Evolutionary conservation across 1,284 basidiomycete species (phyloP).

Genomic region (Lignosus rhinocerotis): DNA sequence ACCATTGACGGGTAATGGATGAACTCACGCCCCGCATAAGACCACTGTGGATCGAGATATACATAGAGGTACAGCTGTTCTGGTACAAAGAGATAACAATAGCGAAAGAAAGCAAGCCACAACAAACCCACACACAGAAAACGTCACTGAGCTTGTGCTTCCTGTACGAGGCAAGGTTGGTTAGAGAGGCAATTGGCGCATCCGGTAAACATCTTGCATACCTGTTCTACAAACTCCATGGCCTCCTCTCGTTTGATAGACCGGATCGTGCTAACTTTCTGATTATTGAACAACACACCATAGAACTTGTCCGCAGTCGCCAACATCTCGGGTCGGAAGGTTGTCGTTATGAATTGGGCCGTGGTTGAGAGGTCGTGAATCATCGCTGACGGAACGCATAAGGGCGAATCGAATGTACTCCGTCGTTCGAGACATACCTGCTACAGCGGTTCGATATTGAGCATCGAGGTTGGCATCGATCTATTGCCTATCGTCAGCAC

Average conservation of each 20-base stretch:
- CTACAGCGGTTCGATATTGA: constrained; percentile 96
- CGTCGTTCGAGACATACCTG: constrained; percentile 54
- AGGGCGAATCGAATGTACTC: not conserved
- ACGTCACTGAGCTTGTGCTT: constrained; percentile 55
- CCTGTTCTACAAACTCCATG: constrained; percentile 87
- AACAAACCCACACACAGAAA: not conserved
- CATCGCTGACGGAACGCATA: constrained; percentile 63
- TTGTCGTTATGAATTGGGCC: constrained; percentile 98
- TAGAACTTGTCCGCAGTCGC: constrained; percentile 95
- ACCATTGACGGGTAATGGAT: too few relatives aligned
- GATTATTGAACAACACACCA: constrained; percentile 97
- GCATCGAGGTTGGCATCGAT: constrained; percentile 99
- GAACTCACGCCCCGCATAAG: not conserved
- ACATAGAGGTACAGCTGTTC: constrained; percentile 13
- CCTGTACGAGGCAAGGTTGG: constrained; percentile 34
- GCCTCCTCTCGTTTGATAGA: constrained; percentile 84
- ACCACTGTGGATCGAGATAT: not conserved
- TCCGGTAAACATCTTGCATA: constrained; percentile 26
- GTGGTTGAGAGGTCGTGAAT: constrained; percentile 85
- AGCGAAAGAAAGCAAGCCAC: constrained; percentile 12
- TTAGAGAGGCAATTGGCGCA: not conserved
- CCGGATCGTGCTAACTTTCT: constrained; percentile 89
- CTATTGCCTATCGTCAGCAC: constrained; percentile 34
- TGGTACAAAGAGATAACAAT: constrained; percentile 18
- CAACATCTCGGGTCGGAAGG: constrained; percentile 97